Evolutionary conservation across 1,139 yeast genomes (phyloP).

Genomic region (Martiniozyma asiatica): DNA sequence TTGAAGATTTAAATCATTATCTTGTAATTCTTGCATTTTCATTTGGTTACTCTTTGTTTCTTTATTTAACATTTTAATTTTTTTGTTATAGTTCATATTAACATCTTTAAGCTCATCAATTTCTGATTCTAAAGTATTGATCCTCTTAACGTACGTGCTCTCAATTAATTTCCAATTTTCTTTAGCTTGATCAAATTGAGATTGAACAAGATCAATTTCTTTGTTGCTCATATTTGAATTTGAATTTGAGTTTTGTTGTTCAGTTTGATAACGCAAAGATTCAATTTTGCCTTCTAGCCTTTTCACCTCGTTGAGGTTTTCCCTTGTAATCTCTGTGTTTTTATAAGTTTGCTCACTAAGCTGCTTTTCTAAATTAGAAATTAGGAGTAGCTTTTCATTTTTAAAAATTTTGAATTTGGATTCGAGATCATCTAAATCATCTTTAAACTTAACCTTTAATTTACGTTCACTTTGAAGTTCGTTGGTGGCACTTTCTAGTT

Average conservation of each 20-base stretch:
- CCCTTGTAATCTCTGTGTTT: constrained; percentile 23
- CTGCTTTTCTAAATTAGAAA: constrained; percentile 21
- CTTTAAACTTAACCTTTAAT: constrained; percentile 22
- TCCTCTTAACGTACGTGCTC: constrained; percentile 20
- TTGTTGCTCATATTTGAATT: constrained; percentile 1
- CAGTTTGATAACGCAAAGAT: constrained; percentile 22
- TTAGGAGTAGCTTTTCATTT: constrained; percentile 24
- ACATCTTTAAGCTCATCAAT: constrained; percentile 19
- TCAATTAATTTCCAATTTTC: constrained; percentile 24
- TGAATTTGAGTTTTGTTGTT: constrained; percentile 9
- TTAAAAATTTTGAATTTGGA: constrained; percentile 31
- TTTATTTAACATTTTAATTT: constrained; percentile 18
- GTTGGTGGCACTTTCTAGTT: constrained; percentile 27
- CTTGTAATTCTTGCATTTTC: constrained; percentile 16
- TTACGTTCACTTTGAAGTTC: constrained; percentile 27
- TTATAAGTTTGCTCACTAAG: constrained; percentile 13
- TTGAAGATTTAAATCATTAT: constrained; percentile 11
- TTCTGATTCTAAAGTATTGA: constrained; percentile 22
- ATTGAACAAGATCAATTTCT: constrained; percentile 39
- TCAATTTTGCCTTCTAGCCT: constrained; percentile 41
- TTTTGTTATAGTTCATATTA: constrained; percentile 19
- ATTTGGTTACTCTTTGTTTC: constrained; percentile 18
- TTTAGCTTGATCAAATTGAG: constrained; percentile 50
- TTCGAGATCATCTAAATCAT: constrained; percentile 28
- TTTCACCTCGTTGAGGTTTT: constrained; percentile 33